Percentiles rank a stretch among this genome's conserved stretches.
Conservation (phyloP, 1,284 basidiomycete genomes). For the Apiotrichum gracile region DNA sequence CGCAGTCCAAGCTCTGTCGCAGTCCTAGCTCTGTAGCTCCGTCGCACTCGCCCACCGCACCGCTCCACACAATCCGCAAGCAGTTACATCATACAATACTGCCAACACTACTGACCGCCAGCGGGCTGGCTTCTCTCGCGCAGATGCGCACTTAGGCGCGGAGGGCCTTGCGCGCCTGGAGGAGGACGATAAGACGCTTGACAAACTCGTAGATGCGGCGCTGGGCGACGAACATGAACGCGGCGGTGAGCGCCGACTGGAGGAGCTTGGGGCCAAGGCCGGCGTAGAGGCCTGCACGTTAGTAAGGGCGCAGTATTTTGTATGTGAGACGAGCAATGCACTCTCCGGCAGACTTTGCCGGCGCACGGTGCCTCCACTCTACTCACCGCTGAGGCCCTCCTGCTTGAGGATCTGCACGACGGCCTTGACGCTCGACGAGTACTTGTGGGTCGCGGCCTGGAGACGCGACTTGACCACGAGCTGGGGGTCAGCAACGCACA, state of each 20-base stretch:
- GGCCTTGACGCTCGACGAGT: constrained; percentile 43
- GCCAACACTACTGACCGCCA: neutral
- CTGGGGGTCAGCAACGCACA: constrained; percentile 24
- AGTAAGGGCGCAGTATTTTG: neutral
- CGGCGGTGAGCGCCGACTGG: constrained; percentile 84
- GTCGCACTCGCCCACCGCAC: too few species aligned
- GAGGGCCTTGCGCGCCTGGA: constrained; percentile 17
- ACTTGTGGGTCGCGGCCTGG: constrained; percentile 48
- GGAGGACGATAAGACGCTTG: constrained; percentile 32
- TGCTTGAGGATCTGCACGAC: constrained; percentile 57
- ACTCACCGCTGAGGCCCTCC: constrained; percentile 58
- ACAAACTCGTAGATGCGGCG: constrained; percentile 54
- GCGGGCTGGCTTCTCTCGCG: too few species aligned
- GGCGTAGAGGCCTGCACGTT: constrained; percentile 64
- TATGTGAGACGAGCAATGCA: neutral
- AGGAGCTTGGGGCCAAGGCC: constrained; percentile 77
- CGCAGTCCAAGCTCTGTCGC: too few species aligned
- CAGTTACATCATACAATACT: neutral
- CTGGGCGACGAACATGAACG: constrained; percentile 81
- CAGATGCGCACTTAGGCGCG: neutral
- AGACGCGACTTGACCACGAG: constrained; percentile 49
- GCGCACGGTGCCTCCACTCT: too few species aligned
- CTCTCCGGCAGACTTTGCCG: neutral
- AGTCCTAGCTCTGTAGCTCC: too few species aligned
- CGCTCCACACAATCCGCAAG: too few species aligned